Conservation (phyloP, 352 stramenopile species). For the Globisporangium takayamanum region DNA sequence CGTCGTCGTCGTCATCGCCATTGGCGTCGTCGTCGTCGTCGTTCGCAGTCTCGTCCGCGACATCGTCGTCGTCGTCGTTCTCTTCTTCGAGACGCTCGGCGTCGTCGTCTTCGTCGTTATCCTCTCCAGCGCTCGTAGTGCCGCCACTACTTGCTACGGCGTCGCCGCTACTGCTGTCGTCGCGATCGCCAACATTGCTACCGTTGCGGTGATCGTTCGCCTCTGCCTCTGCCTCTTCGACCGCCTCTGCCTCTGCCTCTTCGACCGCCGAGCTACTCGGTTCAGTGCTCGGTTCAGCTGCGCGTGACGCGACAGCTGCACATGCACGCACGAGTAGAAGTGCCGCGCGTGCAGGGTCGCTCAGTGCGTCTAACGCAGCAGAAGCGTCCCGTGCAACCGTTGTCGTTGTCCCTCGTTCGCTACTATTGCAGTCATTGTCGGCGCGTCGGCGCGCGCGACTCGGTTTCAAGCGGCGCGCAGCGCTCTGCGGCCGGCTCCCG, state of each 20-base stretch:
- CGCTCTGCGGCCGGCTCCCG: background rate
- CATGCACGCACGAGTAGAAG: slow-evolving; percentile 40
- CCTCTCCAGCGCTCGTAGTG: background rate
- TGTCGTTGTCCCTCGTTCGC: background rate
- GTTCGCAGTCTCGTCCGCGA: slow-evolving; percentile 27
- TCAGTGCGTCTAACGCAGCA: background rate
- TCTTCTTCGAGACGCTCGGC: slow-evolving; percentile 18
- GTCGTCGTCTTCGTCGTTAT: slow-evolving; percentile 14
- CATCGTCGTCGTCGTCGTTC: slow-evolving; percentile 41
- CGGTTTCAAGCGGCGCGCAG: background rate
- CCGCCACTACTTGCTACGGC: background rate
- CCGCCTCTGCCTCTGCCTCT: slow-evolving; percentile 17
- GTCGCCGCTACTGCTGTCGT: background rate
- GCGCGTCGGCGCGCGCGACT: slow-evolving; percentile 1
- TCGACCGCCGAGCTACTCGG: slow-evolving; percentile 1
- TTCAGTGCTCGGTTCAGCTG: slow-evolving; percentile 8
- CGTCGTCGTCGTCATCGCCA: slow-evolving; percentile 20
- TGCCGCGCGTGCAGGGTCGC: slow-evolving; percentile 36
- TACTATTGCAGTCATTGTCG: background rate
- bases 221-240: slow-evolving; percentile 7
- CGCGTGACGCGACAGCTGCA: slow-evolving; percentile 3
- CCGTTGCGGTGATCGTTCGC: background rate
- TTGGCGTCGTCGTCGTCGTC: slow-evolving; percentile 29
- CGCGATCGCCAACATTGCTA: background rate
- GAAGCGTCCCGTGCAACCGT: background rate